Conservation (phyloP, 805 yeast species). For the Debaryomyces maramus region DNA sequence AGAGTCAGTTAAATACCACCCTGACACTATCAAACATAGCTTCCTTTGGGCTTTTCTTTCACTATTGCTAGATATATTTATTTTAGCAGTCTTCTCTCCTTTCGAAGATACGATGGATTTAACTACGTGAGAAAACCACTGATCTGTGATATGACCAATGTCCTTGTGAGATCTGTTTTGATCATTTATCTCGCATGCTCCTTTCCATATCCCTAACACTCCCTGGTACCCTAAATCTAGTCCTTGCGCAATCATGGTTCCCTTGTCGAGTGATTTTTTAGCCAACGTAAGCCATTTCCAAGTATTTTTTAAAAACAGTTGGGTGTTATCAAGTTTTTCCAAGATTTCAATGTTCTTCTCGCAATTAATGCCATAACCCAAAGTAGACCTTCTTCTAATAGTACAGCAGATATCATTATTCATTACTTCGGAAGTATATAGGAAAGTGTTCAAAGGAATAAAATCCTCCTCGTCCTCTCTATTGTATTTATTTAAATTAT, state of each 20-base stretch:
- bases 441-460: constrained; percentile 28
- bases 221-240: constrained; percentile 87
- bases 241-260: constrained; percentile 65
- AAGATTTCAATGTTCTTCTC: constrained; percentile 60
- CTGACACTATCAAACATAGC: constrained; percentile 79
- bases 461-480: constrained; percentile 25
- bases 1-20: constrained; percentile 80
- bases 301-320: constrained; percentile 58
- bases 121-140: constrained; percentile 51
- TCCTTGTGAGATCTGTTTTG: constrained; percentile 47
- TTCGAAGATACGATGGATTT: constrained; percentile 50
- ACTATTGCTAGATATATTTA: constrained; percentile 46
- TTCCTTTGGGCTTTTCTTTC: constrained; percentile 65
- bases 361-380: constrained; percentile 73
- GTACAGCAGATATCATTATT: constrained; percentile 72
- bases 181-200: constrained; percentile 48
- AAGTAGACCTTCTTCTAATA: constrained; percentile 67
- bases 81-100: constrained; percentile 47
- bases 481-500: constrained; percentile 15
- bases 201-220: constrained; percentile 87
- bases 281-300: constrained; percentile 92
- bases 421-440: constrained; percentile 46
- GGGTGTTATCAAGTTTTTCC: constrained; percentile 55
- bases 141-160: constrained; percentile 28
- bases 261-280: constrained; percentile 58